Conservation (phyloP, 495 filamentous ascomycete species). For the Poronia punctata region DNA sequence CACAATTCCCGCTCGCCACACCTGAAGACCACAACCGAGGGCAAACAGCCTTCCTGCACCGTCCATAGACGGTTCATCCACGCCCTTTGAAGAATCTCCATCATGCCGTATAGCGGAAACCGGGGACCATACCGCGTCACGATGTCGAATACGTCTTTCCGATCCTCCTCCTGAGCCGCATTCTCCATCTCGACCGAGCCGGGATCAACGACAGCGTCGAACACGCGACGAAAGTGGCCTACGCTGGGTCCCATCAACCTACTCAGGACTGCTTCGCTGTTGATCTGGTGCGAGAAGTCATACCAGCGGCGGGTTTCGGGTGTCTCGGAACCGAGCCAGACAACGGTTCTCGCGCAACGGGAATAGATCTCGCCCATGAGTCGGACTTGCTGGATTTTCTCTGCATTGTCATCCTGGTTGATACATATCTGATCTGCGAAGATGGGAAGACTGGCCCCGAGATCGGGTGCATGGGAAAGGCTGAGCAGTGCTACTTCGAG, state of each 20-base stretch:
- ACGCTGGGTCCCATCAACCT: constrained; percentile 1
- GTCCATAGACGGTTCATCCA: constrained; percentile 7
- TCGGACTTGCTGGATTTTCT: constrained; percentile 4
- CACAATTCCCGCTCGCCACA: background rate
- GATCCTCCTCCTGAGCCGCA: constrained; percentile 2
- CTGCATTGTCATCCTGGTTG: constrained; percentile 1
- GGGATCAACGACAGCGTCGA: background rate
- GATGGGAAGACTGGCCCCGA: background rate
- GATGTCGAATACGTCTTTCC: constrained; percentile 1
- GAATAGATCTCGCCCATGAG: constrained; percentile 3
- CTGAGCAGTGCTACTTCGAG: constrained; percentile 4
- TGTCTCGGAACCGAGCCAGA: constrained; percentile 2
- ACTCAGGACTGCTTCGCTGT: background rate
- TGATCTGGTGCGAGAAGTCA: background rate
- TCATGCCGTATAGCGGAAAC: background rate
- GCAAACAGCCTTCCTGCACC: background rate
- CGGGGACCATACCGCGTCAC: background rate
- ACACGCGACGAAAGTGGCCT: background rate
- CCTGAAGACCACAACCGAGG: background rate
- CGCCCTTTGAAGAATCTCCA: background rate
- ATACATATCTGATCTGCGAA: constrained; percentile 9
- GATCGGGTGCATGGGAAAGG: background rate
- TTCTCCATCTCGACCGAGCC: background rate
- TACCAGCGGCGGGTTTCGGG: background rate
- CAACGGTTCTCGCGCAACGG: background rate